Percentiles rank a stretch among this genome's conserved stretches.
Evolutionary conservation across 2,329 filamentous ascomycete genomes (phyloP).

Genomic region (Elsinoe necatrix): DNA sequence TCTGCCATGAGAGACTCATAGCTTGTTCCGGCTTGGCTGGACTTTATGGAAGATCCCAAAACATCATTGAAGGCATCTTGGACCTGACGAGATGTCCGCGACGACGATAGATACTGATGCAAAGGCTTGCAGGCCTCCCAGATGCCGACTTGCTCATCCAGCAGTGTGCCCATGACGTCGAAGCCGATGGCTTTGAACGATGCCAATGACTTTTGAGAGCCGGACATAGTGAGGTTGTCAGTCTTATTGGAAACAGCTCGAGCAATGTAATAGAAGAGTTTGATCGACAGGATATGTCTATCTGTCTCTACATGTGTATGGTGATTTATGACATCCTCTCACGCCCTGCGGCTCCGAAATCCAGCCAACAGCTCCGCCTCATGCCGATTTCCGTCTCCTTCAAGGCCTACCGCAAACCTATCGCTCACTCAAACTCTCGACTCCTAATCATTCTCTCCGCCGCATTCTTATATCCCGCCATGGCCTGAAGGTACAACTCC

Average conservation of each 20-base stretch:
- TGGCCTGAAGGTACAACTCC: conserved; percentile 20
- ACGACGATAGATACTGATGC: background rate
- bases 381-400: background rate
- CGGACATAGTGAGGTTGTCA: background rate
- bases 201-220: background rate
- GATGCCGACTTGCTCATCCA: conserved; percentile 5
- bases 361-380: background rate
- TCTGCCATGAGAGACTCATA: conserved; percentile 3
- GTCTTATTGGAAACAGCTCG: background rate
- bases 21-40: background rate
- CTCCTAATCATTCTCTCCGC: background rate
- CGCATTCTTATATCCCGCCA: conserved; percentile 6
- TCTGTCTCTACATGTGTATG: background rate
- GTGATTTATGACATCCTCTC: background rate
- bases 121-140: background rate
- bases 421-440: background rate
- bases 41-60: background rate
- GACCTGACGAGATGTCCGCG: background rate
- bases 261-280: background rate
- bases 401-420: background rate
- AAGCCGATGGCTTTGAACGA: conserved; percentile 10
- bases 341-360: background rate
- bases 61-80: background rate
- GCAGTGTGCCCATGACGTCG: conserved; percentile 8
- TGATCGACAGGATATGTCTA: background rate